phyloP scores from a whole-genome alignment of 2,329 filamentous ascomycete genomes.

The Beauveria pseudobassiana region DNA sequence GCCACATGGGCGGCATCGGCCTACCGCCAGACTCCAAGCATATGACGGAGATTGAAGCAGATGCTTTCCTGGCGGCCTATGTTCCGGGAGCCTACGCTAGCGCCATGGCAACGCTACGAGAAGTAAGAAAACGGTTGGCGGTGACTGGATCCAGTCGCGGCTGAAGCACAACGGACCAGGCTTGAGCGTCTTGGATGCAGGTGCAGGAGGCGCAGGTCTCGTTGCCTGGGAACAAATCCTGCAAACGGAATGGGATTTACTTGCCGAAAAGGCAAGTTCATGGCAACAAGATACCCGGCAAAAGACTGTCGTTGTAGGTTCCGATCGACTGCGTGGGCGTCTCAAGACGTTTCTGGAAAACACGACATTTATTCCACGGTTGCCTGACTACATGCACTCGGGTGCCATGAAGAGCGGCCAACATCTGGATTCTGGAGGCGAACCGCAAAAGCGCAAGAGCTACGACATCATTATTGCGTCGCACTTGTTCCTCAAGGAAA shows the following conservation, averaged over 20 bases:
- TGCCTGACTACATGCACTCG: constrained; percentile 78
- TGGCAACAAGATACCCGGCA: constrained; percentile 51
- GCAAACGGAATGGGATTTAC: constrained; percentile 70
- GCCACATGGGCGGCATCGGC: constrained; percentile 57
- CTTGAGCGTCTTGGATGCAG: constrained; percentile 65
- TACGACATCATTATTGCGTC: constrained; percentile 89
- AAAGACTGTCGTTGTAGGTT: constrained; percentile 75
- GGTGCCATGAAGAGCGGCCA: constrained; percentile 46
- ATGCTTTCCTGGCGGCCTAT: constrained; percentile 62
- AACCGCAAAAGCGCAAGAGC: constrained; percentile 58
- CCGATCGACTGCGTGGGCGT: constrained; percentile 65
- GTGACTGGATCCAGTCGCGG: constrained; percentile 60
- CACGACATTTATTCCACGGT: constrained; percentile 82
- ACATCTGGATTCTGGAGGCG: constrained; percentile 49
- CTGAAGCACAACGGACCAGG: constrained; percentile 40
- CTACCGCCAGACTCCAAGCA: constrained; percentile 55
- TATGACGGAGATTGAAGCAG: constrained; percentile 70
- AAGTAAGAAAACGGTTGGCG: constrained; percentile 68
- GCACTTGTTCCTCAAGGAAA: constrained; percentile 69
- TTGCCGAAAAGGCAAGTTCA: constrained; percentile 43
- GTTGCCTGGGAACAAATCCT: constrained; percentile 73
- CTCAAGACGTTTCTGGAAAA: constrained; percentile 73
- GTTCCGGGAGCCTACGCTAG: constrained; percentile 66
- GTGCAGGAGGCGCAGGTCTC: constrained; percentile 64
- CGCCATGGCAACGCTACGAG: constrained; percentile 59